Conservation (phyloP, 352 stramenopile species). For the Globisporangium uncinulatum region DNA sequence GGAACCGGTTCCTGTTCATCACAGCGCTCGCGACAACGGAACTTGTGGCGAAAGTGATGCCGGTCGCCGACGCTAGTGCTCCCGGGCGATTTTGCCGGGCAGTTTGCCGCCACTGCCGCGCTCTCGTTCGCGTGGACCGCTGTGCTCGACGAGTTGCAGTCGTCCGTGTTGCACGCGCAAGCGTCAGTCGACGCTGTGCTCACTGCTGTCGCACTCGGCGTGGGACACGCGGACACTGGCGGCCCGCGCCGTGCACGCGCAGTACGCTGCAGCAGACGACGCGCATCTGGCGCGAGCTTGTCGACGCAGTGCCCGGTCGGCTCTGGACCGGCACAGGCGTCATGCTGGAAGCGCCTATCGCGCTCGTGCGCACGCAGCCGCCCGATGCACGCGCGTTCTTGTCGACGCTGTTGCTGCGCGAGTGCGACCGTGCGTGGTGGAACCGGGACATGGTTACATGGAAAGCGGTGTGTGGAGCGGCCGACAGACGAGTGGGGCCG, state of each 20-base stretch:
- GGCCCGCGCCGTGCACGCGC: constrained; percentile 43
- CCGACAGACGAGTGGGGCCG: constrained; percentile 15
- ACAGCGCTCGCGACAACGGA: constrained; percentile 66
- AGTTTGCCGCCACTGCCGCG: constrained; percentile 44
- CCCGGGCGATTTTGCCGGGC: constrained; percentile 64
- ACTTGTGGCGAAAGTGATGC: constrained; percentile 52
- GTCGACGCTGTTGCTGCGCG: constrained; percentile 38
- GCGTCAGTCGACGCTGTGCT: constrained; percentile 42
- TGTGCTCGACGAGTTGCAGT: constrained; percentile 63
- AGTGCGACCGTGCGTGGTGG: constrained; percentile 56
- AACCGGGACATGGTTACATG: constrained; percentile 66
- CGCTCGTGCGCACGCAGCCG: constrained; percentile 25
- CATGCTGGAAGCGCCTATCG: constrained; percentile 63
- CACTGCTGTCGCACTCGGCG: constrained; percentile 36
- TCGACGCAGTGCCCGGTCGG: constrained; percentile 50
- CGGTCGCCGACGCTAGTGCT: constrained; percentile 50
- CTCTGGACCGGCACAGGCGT: constrained; percentile 75
- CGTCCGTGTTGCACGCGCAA: constrained; percentile 44
- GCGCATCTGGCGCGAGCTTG: constrained; percentile 44
- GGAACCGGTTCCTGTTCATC: constrained; percentile 63
- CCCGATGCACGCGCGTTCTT: constrained; percentile 17
- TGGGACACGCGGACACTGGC: constrained; percentile 74
- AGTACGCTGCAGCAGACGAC: constrained; percentile 42
- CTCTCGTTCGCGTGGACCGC: constrained; percentile 47
- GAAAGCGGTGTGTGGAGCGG: constrained; percentile 46